Percentiles rank a stretch among this genome's conserved stretches.
Conservation (phyloP, 2,329 filamentous ascomycete species). For the Nannizziopsis arthrosporioides region DNA sequence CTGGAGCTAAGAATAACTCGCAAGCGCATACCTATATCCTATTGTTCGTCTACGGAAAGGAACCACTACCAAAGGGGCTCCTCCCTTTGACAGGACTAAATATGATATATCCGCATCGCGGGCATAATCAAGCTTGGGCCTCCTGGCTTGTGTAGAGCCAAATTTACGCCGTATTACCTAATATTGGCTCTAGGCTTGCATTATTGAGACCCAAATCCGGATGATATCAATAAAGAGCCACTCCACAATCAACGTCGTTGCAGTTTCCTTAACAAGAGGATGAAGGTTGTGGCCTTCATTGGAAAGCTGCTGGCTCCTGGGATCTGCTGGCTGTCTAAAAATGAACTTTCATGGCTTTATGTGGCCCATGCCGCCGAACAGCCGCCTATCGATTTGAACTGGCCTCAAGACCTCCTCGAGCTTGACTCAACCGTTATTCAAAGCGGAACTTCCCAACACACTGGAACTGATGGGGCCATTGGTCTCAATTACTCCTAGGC, state of each 20-base stretch:
- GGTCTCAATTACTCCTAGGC: neutral
- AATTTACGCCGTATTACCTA: neutral
- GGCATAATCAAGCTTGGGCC: neutral
- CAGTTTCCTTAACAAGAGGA: conserved; percentile 3
- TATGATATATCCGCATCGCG: no score
- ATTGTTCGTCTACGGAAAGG: no score
- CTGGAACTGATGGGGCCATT: neutral
- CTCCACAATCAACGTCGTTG: conserved; percentile 4
- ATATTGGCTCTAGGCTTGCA: neutral
- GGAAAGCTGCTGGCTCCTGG: neutral
- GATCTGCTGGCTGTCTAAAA: no score
- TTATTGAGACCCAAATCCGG: conserved; percentile 15
- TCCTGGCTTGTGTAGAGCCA: neutral
- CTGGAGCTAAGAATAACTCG: no score
- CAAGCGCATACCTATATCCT: no score
- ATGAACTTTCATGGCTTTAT: neutral
- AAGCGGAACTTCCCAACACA: neutral
- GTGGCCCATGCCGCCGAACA: neutral
- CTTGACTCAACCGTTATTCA: neutral
- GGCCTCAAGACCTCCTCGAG: neutral
- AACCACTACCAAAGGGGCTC: no score
- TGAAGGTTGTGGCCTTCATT: neutral
- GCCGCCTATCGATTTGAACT: no score
- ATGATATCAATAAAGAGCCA: conserved; percentile 7
- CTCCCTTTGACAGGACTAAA: no score